A percentile compares a stretch with the other conserved stretches of the same genome.
Evolutionary conservation across 2,329 filamentous ascomycete genomes (phyloP).

Genomic region (Colletotrichum abscissum): DNA sequence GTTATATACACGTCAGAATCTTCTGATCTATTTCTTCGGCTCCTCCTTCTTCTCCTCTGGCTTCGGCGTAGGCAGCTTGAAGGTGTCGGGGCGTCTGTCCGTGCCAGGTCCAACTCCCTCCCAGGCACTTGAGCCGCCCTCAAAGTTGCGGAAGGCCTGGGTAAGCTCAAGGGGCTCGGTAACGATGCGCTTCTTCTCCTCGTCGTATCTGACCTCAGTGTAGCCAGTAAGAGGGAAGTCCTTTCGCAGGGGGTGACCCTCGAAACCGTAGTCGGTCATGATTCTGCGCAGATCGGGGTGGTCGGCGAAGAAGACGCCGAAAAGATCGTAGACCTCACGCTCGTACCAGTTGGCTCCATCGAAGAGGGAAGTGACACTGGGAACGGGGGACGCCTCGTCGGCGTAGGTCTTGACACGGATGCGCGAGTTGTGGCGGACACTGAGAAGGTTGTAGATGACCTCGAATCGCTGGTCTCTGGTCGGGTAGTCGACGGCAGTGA

Average conservation of each 20-base stretch:
- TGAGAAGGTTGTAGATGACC: slow-evolving; percentile 96
- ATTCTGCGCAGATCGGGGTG: slow-evolving; percentile 97
- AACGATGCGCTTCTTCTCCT: slow-evolving; percentile 99
- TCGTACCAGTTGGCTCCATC: slow-evolving; percentile 99
- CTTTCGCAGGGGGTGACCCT: slow-evolving; percentile 96
- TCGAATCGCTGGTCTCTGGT: slow-evolving; percentile 97
- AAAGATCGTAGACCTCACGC: slow-evolving; percentile 96
- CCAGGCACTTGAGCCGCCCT: slow-evolving; percentile 82
- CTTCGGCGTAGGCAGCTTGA: slow-evolving; percentile 95
- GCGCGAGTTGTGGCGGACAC: slow-evolving; percentile 94
- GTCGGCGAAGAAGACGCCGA: slow-evolving; percentile 94
- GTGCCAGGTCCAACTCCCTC: slow-evolving; percentile 75
- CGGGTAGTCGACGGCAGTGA: slow-evolving; percentile 96
- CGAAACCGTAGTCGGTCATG: slow-evolving; percentile 99
- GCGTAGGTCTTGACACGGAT: slow-evolving; percentile 99
- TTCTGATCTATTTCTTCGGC: slow-evolving; percentile 81
- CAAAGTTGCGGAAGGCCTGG: slow-evolving; percentile 98
- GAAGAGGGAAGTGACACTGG: slow-evolving; percentile 86
- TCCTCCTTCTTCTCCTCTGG: slow-evolving; percentile 93
- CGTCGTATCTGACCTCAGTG: slow-evolving; percentile 97
- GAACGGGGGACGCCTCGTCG: slow-evolving; percentile 93
- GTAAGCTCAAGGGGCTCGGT: slow-evolving; percentile 98
- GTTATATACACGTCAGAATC: slow-evolving; percentile 37
- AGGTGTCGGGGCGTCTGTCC: slow-evolving; percentile 84
- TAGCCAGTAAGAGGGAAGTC: slow-evolving; percentile 98